Evolutionary conservation across 768 basidiomycete species (phyloP).

Genomic region (Coprinopsis marcescibilis): DNA sequence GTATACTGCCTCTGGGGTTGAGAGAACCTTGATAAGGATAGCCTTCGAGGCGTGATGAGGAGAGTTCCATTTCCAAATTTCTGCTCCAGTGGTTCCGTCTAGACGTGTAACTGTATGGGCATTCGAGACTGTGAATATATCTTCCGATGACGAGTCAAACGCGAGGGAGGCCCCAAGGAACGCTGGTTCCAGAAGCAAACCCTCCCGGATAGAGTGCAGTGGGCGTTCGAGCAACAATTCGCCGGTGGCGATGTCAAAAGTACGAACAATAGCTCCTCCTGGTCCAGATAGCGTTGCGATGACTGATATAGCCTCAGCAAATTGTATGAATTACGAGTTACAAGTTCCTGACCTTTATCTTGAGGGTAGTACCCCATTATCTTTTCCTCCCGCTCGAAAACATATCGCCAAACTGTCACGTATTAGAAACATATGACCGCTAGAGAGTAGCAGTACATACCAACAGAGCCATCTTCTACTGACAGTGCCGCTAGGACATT

Average conservation of each 20-base stretch:
- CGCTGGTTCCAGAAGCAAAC: constrained; percentile 44
- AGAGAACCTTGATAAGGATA: constrained; percentile 56
- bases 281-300: constrained; percentile 73
- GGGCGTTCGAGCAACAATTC: constrained; percentile 58
- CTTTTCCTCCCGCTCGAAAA: constrained; percentile 64
- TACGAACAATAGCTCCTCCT: constrained; percentile 61
- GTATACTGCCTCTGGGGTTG: constrained; percentile 51
- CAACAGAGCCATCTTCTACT: constrained; percentile 60
- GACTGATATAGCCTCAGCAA: too few relatives aligned
- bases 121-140: constrained; percentile 52
- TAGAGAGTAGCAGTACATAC: constrained; percentile 34
- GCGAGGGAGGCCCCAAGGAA: constrained; percentile 51
- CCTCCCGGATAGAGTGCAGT: constrained; percentile 43
- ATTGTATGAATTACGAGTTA: too few relatives aligned
- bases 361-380: constrained; percentile 59
- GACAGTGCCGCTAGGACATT: constrained; percentile 78
- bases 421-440: constrained; percentile 8
- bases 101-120: constrained; percentile 54
- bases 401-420: constrained; percentile 69
- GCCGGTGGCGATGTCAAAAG: constrained; percentile 62
- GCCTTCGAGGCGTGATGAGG: constrained; percentile 55
- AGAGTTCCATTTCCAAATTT: constrained; percentile 69
- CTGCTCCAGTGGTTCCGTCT: constrained; percentile 43
- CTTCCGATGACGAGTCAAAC: constrained; percentile 27
- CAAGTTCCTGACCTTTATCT: constrained; percentile 44